Conservation (phyloP, 768 basidiomycete species). For the Hirschioporus abietinus region DNA sequence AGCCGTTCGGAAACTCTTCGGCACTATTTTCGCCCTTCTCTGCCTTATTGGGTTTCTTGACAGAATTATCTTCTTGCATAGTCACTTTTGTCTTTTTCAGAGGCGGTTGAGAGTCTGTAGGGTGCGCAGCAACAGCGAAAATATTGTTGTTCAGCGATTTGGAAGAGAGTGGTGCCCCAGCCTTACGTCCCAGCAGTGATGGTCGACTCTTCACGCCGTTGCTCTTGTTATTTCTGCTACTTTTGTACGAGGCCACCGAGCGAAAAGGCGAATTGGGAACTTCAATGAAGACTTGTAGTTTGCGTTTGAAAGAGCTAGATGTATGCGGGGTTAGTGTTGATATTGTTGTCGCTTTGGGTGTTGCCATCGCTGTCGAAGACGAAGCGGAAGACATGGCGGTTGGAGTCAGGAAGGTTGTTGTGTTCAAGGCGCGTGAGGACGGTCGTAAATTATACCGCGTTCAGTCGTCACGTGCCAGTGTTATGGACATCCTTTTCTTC, state of each 20-base stretch:
- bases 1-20: slow-evolving; percentile 32
- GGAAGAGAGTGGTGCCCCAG: not conserved
- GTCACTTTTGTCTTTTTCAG: slow-evolving; percentile 9
- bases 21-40: slow-evolving; percentile 14
- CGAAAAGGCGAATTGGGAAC: not conserved
- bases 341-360: not conserved
- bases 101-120: not conserved
- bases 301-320: slow-evolving; percentile 43
- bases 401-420: slow-evolving; percentile 2
- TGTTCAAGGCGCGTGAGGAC: slow-evolving; percentile 10
- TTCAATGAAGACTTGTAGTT: slow-evolving; percentile 19
- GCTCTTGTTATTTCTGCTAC: not conserved
- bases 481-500: slow-evolving; percentile 6
- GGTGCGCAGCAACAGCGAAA: not conserved
- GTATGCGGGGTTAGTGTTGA: slow-evolving; percentile 24
- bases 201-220: not conserved
- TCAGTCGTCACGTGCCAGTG: slow-evolving; percentile 25
- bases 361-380: slow-evolving; percentile 7
- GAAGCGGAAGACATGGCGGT: slow-evolving; percentile 6
- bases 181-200: not conserved
- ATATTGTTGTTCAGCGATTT: not conserved
- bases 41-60: slow-evolving; percentile 14
- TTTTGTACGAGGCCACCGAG: not conserved
- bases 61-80: slow-evolving; percentile 15
- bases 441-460: slow-evolving; percentile 17